phyloP scores from a whole-genome alignment of 202 grass and related monocot species.

The Tripidium arundinaceum region DNA sequence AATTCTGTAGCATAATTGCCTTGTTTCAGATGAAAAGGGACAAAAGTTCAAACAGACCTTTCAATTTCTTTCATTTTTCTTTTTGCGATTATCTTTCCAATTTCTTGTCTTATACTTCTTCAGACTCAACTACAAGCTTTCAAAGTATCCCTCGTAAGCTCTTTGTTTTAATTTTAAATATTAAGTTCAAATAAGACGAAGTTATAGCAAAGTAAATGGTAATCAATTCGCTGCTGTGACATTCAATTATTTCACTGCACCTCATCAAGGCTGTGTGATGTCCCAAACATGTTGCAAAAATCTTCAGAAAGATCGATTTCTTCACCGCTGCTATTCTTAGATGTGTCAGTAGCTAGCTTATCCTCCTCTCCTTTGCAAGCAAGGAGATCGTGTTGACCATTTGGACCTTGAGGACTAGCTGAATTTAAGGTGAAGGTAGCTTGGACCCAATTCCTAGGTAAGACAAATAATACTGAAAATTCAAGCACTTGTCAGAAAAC shows the following conservation, averaged over 20 bases:
- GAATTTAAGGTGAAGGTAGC: conserved; percentile 55
- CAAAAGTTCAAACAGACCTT: neutral
- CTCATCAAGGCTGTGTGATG: conserved; percentile 62
- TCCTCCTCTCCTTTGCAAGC: conserved; percentile 33
- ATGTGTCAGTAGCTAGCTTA: conserved; percentile 9
- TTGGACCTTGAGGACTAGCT: conserved; percentile 17
- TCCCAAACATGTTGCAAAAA: conserved; percentile 60
- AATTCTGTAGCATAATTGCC: neutral
- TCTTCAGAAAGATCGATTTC: conserved; percentile 77
- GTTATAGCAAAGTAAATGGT: neutral
- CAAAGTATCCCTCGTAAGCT: neutral
- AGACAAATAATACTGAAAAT: conserved; percentile 30
- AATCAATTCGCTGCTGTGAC: neutral
- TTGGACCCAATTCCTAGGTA: conserved; percentile 88
- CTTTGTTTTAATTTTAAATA: neutral
- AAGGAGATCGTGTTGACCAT: conserved; percentile 13
- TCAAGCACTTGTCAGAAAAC: conserved; percentile 10
- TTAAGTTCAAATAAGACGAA: neutral
- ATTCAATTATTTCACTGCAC: conserved; percentile 35
- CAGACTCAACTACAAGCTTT: neutral
- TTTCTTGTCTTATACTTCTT: neutral
- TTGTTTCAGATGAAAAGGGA: neutral
- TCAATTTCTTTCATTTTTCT: neutral
- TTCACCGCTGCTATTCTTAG: conserved; percentile 26
- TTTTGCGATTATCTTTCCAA: neutral